Evolutionary conservation across 352 stramenopile genomes (phyloP), one percentile per base, ranked within the genome.

Genomic region (Phytophthora europaea): DNA sequence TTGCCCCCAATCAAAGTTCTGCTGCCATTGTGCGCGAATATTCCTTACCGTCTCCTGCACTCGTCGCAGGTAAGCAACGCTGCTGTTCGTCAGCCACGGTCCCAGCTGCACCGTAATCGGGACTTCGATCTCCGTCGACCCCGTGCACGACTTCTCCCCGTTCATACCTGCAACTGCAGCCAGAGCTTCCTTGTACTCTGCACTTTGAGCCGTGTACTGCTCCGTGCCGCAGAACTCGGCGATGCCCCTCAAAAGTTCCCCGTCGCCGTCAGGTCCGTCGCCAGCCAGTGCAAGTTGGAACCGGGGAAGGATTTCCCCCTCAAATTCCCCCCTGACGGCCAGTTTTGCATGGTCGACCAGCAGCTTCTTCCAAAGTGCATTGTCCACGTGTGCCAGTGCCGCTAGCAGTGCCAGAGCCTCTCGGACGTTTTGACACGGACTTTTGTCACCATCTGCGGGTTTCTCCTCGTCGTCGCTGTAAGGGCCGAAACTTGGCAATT

Each of bases 61-160:
- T 15, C 58, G 57, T 23, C 51, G 61, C 16, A 75, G 50, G 50
- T 79, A 79, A 16, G 1, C 33, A 3, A 79, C 51, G 26, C 50
- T 72, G 22, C 40, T 69, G 7, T 12, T 26, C 12, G 67, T 59
- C 40, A 79, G 26, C 72, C 72, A 79, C 4, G 72, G 61, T 3
- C 61, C 66, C 15, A 79, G 52, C 34, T 79, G 60, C 15, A 79
- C 38, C 20, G 67, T 64, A 48, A 79, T 31, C n/a, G 72, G 72
- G 10, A 79, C 55, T 23, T 79, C 72, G 31, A 79, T 72, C 57
- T 79, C 72, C 12, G 61, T 79, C 23, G 66, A 72, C n/a, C 43
- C 62, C 4, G 56, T 61, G n/a, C 28, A 69, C 34, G 18, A 26
- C 26, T 61, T 79, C 15, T n/a, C 36, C 31, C 33, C 33, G 5